A percentile compares a stretch with the other conserved stretches of the same genome.
Conservation (phyloP, 305 asterid species). For the Plantago rigida region DNA sequence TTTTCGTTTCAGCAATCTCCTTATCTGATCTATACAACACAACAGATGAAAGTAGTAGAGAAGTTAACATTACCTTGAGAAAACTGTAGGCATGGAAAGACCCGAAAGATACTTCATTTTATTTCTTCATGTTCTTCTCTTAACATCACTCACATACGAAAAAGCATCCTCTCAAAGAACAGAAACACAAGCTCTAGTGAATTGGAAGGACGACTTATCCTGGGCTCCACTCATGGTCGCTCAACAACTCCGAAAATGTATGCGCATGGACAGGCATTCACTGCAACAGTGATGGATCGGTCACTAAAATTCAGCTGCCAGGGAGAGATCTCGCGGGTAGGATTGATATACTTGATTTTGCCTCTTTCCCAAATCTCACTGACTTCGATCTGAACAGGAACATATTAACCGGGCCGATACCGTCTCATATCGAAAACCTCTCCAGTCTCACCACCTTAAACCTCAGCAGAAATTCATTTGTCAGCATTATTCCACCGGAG, state of each 20-base stretch:
- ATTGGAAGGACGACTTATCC: slow-evolving; percentile 41
- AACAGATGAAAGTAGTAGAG: slow-evolving; percentile 22
- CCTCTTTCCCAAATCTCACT: slow-evolving; percentile 35
- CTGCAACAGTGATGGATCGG: slow-evolving; percentile 39
- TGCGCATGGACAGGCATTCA: slow-evolving; percentile 55
- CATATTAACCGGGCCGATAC: slow-evolving; percentile 47
- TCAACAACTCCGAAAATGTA: slow-evolving; percentile 33
- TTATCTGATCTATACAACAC: slow-evolving; percentile 12
- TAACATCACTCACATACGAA: slow-evolving; percentile 21
- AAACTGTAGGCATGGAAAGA: slow-evolving; percentile 31
- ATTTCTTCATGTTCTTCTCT: slow-evolving; percentile 23
- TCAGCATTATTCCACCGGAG: slow-evolving; percentile 34
- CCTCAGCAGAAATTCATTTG: slow-evolving; percentile 37
- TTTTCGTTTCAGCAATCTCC: slow-evolving; percentile 24
- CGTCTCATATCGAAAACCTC: slow-evolving; percentile 39
- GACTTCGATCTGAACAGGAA: slow-evolving; percentile 40
- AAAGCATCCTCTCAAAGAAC: slow-evolving; percentile 31
- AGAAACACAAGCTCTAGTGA: slow-evolving; percentile 40
- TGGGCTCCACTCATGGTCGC: slow-evolving; percentile 51
- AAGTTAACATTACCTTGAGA: slow-evolving; percentile 14
- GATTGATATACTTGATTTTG: slow-evolving; percentile 36
- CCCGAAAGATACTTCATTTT: slow-evolving; percentile 17
- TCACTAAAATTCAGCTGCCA: slow-evolving; percentile 41
- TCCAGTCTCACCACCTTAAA: slow-evolving; percentile 37
- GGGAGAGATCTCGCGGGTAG: slow-evolving; percentile 31